Conservation (phyloP, 2,329 filamentous ascomycete genomes). For the Aspergillaceae sp. region DNA sequence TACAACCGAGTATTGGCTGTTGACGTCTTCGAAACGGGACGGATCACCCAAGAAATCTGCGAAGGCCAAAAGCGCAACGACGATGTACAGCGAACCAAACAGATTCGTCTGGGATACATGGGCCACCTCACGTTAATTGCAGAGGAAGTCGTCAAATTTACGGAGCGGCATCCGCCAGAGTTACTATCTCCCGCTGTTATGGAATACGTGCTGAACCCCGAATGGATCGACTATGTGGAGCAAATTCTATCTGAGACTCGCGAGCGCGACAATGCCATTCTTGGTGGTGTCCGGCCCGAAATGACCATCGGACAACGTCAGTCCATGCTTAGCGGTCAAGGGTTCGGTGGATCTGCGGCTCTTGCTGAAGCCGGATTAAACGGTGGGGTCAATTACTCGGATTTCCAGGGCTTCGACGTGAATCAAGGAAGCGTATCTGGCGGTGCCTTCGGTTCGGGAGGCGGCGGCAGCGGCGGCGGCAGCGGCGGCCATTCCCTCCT, state of each 20-base stretch:
- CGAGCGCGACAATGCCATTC: slow-evolving; percentile 94
- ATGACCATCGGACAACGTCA: slow-evolving; percentile 72
- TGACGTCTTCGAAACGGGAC: slow-evolving; percentile 83
- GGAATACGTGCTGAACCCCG: slow-evolving; percentile 77
- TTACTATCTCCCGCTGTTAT: slow-evolving; percentile 74
- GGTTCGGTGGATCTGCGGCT: slow-evolving; percentile 55
- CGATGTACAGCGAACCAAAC: slow-evolving; percentile 69
- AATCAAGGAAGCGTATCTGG: slow-evolving; percentile 59
- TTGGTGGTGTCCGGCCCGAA: slow-evolving; percentile 88
- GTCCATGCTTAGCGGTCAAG: slow-evolving; percentile 53
- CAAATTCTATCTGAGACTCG: slow-evolving; percentile 85
- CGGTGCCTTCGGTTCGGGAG: slow-evolving; percentile 62
- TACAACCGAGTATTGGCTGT: slow-evolving; percentile 85
- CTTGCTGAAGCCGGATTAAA: slow-evolving; percentile 75
- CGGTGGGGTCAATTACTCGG: slow-evolving; percentile 46
- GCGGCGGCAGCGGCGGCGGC: slow-evolving; percentile 46
- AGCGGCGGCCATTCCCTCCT: slow-evolving; percentile 46
- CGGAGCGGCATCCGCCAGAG: slow-evolving; percentile 84
- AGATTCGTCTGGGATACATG: slow-evolving; percentile 96
- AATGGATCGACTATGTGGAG: slow-evolving; percentile 94
- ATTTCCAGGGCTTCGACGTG: slow-evolving; percentile 56
- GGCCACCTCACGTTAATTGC: slow-evolving; percentile 94
- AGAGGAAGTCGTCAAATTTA: slow-evolving; percentile 98
- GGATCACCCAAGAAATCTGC: slow-evolving; percentile 85
- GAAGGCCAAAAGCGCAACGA: slow-evolving; percentile 83